Evolutionary conservation across 192 early-diverging fungal genomes (phyloP).

Genomic region (Dimargaris cristalligena): DNA sequence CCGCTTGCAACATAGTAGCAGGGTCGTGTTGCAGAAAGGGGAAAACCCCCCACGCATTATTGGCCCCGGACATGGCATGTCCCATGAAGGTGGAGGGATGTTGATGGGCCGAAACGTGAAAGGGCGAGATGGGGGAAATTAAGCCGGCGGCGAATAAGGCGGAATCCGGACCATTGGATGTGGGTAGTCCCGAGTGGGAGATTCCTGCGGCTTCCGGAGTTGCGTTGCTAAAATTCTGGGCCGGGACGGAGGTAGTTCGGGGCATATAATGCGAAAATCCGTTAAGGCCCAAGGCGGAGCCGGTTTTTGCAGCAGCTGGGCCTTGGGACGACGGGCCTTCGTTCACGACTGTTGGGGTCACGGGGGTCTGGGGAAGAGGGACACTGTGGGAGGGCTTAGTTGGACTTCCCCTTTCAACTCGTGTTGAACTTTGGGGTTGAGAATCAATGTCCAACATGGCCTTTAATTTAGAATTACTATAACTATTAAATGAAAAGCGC

Average conservation of each 20-base stretch:
- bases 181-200: neutral
- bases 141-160: neutral
- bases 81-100: neutral
- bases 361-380: neutral
- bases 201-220: neutral
- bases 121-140: conserved; percentile 1
- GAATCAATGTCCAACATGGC: no score
- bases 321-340: neutral
- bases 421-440: no score
- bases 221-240: neutral
- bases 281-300: neutral
- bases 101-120: neutral
- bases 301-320: neutral
- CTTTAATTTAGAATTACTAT: no score
- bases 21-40: neutral
- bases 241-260: neutral
- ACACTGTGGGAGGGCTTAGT: no score
- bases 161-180: neutral
- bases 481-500: no score
- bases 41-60: neutral
- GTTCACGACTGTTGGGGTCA: no score
- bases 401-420: no score
- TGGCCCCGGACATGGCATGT: neutral
- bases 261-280: neutral
- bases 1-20: neutral